These are phyloP conservation scores for Withania somnifera DNA, from an alignment of 305 asterid genomes.

Conservation along the genomic window DNA sequence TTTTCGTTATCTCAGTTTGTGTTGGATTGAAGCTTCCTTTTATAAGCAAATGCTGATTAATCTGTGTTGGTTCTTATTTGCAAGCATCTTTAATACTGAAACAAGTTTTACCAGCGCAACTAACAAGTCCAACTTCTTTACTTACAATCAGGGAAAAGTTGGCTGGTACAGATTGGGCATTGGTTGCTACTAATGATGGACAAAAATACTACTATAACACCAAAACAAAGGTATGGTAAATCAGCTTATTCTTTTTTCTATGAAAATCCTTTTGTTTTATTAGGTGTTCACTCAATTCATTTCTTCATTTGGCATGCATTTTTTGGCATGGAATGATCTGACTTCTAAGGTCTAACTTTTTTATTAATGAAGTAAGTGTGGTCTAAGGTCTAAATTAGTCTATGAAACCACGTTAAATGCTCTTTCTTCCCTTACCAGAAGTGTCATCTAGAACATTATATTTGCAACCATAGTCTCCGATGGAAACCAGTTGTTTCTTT, in stretches of 20 bases:
- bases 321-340: not conserved
- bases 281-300: not conserved
- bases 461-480: not conserved
- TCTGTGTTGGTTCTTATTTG: too few relatives aligned
- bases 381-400: not conserved
- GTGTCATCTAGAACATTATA: not conserved
- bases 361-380: not conserved
- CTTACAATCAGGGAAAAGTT: too few relatives aligned
- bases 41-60: too few relatives aligned
- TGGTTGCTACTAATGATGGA: too few relatives aligned
- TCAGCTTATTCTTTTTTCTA: conserved; percentile 3
- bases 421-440: not conserved
- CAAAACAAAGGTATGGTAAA: conserved; percentile 47
- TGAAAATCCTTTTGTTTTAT: not conserved
- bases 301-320: not conserved
- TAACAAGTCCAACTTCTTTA: too few relatives aligned
- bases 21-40: too few relatives aligned
- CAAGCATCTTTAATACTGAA: too few relatives aligned
- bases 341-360: not conserved
- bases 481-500: not conserved
- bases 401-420: not conserved
- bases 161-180: too few relatives aligned
- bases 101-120: too few relatives aligned
- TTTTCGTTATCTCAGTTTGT: too few relatives aligned
- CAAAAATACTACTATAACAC: too few relatives aligned